Evolutionary conservation across 2,329 filamentous ascomycete genomes (phyloP).

Genomic region (Colletotrichum sublineola): DNA sequence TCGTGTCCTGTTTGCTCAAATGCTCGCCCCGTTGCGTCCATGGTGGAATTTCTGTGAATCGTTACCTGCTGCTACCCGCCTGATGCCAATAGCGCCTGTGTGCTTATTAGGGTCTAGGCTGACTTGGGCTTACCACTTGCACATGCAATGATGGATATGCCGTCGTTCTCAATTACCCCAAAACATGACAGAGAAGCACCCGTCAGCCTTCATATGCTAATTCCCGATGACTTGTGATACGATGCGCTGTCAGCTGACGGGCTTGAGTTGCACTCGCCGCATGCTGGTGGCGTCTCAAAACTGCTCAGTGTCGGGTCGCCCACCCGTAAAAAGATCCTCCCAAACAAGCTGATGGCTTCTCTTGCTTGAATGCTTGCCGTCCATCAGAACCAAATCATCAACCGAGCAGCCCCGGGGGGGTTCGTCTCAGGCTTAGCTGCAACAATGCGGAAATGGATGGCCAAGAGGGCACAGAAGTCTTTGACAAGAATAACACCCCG

Average conservation of each 20-base stretch:
- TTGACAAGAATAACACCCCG: fast-evolving
- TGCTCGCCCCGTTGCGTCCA: background rate
- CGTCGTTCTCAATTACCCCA: background rate
- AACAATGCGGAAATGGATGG: no score
- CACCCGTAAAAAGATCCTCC: background rate
- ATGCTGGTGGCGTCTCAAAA: background rate
- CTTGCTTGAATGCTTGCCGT: background rate
- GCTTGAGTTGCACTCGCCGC: background rate
- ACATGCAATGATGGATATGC: background rate
- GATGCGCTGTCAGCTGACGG: background rate
- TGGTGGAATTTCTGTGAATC: background rate
- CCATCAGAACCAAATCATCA: no score
- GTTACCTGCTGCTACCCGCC: background rate
- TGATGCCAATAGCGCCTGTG: background rate
- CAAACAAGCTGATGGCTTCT: background rate
- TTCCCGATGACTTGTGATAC: background rate
- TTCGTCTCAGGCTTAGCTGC: no score
- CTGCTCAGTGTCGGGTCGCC: background rate
- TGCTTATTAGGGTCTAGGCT: background rate
- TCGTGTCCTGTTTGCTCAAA: background rate
- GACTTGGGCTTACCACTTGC: background rate
- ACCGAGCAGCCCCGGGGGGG: no score
- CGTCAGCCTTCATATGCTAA: background rate
- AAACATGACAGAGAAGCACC: background rate
- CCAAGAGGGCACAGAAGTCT: no score